These are phyloP conservation scores for Harringtonia lauricola DNA, from an alignment of 2,329 filamentous ascomycete genomes.

Conservation along the genomic window DNA sequence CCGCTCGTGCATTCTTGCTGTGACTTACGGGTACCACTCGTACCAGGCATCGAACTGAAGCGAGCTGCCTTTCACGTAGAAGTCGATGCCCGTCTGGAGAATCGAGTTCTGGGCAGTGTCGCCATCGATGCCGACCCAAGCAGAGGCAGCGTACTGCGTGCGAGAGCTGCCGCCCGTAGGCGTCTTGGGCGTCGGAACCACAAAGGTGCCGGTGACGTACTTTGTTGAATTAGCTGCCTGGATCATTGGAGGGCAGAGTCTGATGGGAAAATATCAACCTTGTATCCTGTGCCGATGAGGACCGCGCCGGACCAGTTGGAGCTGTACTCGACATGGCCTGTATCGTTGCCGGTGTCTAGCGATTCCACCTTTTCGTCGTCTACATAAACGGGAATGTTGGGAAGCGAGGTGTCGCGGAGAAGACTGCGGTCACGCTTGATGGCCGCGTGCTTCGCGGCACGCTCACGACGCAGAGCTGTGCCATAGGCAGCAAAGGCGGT, in stretches of 20 bases:
- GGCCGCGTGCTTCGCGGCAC: too few species aligned
- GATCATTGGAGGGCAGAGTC: too few species aligned
- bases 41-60: slow-evolving; percentile 15
- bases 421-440: too few species aligned
- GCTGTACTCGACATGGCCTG: slow-evolving; percentile 20
- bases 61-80: slow-evolving; percentile 2
- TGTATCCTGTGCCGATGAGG: slow-evolving; percentile 5
- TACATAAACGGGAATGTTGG: not conserved
- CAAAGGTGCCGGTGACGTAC: slow-evolving; percentile 7
- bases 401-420: too few species aligned
- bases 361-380: not conserved
- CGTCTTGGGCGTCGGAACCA: slow-evolving; percentile 14
- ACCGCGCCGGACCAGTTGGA: slow-evolving; percentile 25
- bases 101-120: slow-evolving; percentile 15
- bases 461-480: too few species aligned
- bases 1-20: too few species aligned
- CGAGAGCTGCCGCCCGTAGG: slow-evolving; percentile 7
- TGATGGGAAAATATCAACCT: too few species aligned
- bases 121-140: slow-evolving; percentile 20
- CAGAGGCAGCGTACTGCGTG: slow-evolving; percentile 16
- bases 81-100: slow-evolving; percentile 18
- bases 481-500: too few species aligned
- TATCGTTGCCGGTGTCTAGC: not conserved
- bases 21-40: slow-evolving; percentile 19
- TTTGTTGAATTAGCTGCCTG: too few species aligned